A percentile compares a stretch with the other conserved stretches of the same genome.
These are phyloP conservation scores for Hordeum vulgare DNA, from an alignment of 176 grass and related monocot genomes.

Conservation along the genomic window MorexV3_pseudomolecules_assembly NC_058519.1:12801553-12802052, in stretches of 20 bases:
- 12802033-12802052: slow-evolving; percentile 49
- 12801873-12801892: slow-evolving; percentile 74
- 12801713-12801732: slow-evolving; percentile 41
- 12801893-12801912: slow-evolving; percentile 64
- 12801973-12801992: slow-evolving; percentile 59
- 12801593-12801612: slow-evolving; percentile 38
- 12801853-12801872: slow-evolving; percentile 61
- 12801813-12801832: slow-evolving; percentile 37
- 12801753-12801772: slow-evolving; percentile 21
- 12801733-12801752: slow-evolving; percentile 47
- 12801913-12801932: slow-evolving; percentile 66
- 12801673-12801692: slow-evolving; percentile 30
- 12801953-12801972: slow-evolving; percentile 29
- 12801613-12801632: slow-evolving; percentile 62
- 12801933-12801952: slow-evolving; percentile 47
- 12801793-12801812: slow-evolving; percentile 2
- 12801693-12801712: slow-evolving; percentile 44
- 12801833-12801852: slow-evolving; percentile 55
- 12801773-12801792: too few species aligned
- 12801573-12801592: slow-evolving; percentile 72
- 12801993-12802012: slow-evolving; percentile 38
- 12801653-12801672: slow-evolving; percentile 45
- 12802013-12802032: slow-evolving; percentile 25
- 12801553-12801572: slow-evolving; percentile 35
- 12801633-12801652: slow-evolving; percentile 47